Evolutionary conservation across 169 alveolate species (phyloP).

Genomic region (Pseudocohnilembus persalinus): DNA sequence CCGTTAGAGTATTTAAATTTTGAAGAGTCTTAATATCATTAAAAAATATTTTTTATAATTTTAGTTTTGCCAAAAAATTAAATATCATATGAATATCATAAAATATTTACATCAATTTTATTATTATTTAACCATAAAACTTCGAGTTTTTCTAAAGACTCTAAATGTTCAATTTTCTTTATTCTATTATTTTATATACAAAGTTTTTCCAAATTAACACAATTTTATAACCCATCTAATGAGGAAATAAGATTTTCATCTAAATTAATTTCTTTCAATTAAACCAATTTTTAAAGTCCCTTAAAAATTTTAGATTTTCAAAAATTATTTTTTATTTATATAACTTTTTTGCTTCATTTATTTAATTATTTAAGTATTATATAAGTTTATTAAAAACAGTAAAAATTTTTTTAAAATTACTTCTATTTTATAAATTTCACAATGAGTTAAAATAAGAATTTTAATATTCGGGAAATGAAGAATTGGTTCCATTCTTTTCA

Average conservation of each 20-base stretch:
- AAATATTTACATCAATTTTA: slow-evolving; percentile 51
- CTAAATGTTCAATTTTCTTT: slow-evolving; percentile 66
- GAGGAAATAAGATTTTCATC: slow-evolving; percentile 66
- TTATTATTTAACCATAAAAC: slow-evolving; percentile 72
- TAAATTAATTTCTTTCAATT: slow-evolving; percentile 47
- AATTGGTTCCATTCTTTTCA: slow-evolving; percentile 54
- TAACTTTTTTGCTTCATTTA: no score
- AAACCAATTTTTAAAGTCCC: slow-evolving; percentile 54
- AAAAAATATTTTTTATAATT: background rate
- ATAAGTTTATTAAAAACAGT: background rate
- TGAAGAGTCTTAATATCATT: slow-evolving; percentile 2
- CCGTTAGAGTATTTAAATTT: slow-evolving; percentile 15
- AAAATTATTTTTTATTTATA: no score
- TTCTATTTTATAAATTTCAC: slow-evolving; percentile 45
- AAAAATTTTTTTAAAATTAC: slow-evolving; percentile 6
- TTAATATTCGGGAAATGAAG: slow-evolving; percentile 48
- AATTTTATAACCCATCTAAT: slow-evolving; percentile 51
- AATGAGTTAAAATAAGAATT: slow-evolving; percentile 52
- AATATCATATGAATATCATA: background rate
- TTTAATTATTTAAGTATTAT: no score
- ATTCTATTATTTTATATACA: slow-evolving; percentile 63
- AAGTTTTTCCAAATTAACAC: slow-evolving; percentile 47
- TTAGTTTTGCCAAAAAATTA: background rate
- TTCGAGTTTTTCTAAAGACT: slow-evolving; percentile 58
- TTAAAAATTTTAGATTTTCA: no score